phyloP scores from a whole-genome alignment of 2,329 filamentous ascomycete genomes.

The Neonectria sp. region DNA sequence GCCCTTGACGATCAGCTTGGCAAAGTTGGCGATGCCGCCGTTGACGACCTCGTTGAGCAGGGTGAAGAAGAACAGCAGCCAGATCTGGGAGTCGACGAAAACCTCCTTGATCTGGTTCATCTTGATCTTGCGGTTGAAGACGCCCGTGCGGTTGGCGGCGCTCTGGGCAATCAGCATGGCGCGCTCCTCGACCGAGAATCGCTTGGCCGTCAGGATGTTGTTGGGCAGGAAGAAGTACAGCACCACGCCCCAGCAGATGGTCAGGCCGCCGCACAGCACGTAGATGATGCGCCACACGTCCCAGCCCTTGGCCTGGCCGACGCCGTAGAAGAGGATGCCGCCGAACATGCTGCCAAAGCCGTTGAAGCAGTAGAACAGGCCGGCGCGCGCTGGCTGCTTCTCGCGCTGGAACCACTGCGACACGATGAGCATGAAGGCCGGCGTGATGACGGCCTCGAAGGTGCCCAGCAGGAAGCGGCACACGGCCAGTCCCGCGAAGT shows the following conservation, averaged over 20 bases:
- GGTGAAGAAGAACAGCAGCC: slow-evolving; percentile 68
- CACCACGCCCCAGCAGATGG: slow-evolving; percentile 63
- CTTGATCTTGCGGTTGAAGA: slow-evolving; percentile 66
- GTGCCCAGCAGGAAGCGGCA: slow-evolving; percentile 63
- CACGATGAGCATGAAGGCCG: slow-evolving; percentile 67
- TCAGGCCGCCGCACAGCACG: slow-evolving; percentile 64
- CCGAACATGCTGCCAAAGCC: slow-evolving; percentile 62
- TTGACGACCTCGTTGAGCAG: slow-evolving; percentile 69
- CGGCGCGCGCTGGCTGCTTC: slow-evolving; percentile 63
- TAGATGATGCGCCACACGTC: slow-evolving; percentile 69
- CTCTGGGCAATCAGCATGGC: slow-evolving; percentile 74
- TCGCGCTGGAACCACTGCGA: slow-evolving; percentile 64
- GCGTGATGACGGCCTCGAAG: slow-evolving; percentile 65
- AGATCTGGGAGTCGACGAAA: slow-evolving; percentile 65
- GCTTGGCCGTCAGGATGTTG: slow-evolving; percentile 56
- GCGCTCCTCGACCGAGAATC: slow-evolving; percentile 45
- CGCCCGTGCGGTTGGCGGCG: slow-evolving; percentile 62
- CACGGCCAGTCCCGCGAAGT: slow-evolving; percentile 61
- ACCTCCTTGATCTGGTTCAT: slow-evolving; percentile 65
- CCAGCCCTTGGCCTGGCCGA: slow-evolving; percentile 65
- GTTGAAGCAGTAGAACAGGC: slow-evolving; percentile 59
- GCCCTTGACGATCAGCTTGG: slow-evolving; percentile 68
- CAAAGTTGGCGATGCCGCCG: slow-evolving; percentile 70
- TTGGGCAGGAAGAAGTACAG: slow-evolving; percentile 64
- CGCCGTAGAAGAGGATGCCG: slow-evolving; percentile 65